Base-by-base conservation (phyloP, 176 grass and related monocot genomes). In the Zizania latifolia region DNA sequence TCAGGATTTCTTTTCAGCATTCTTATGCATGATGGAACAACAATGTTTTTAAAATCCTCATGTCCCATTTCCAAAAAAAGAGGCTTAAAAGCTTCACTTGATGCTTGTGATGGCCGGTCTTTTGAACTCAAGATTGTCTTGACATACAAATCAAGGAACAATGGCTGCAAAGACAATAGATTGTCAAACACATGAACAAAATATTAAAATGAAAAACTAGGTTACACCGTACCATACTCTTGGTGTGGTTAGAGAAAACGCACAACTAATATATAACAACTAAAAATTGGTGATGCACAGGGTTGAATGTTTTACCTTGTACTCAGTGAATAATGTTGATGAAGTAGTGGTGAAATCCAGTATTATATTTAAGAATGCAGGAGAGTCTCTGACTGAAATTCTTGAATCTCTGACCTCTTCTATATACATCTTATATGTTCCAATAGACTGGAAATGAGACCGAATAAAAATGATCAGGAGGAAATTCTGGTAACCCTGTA, bases 1-100 rank as follows among this genome's bases (percentile, higher is more conserved):
- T 98, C 94, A 51, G 94, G 94, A 86, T 98, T 98, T 86, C 91
- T 89, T 84, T 98, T 98, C 60, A 98, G 86, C 81, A 89, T 93
- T 86, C 80, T 98, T 69, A 90, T 85, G 82, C 91, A 93, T 70
- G 94, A 94, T n/a, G 94, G 94, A 29, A 94, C 78, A 68, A 98
- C 34, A 61, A 78, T 32, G 34, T 62, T 94, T 79, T 83, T 92
- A 40, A 98, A 98, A 81, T 98, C 86, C 30, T 89, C 91, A 82
- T 94, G 94, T 43, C 84, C 91, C 68, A 98, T 80, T 60, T 89
- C 74, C 78, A 74, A 71, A 40, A 98, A 89, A 73, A 94, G 86
- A 23, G 88, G 79, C 65, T 89, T 68, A 83, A 98, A 98, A 76
- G 94, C 88, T 89, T 98, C 86, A 80, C 72, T 83, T 44, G 88